These are phyloP conservation scores for Cnidoscolus chayamansa DNA, from an alignment of 441 rosid species.

Conservation along the genomic window DNA sequence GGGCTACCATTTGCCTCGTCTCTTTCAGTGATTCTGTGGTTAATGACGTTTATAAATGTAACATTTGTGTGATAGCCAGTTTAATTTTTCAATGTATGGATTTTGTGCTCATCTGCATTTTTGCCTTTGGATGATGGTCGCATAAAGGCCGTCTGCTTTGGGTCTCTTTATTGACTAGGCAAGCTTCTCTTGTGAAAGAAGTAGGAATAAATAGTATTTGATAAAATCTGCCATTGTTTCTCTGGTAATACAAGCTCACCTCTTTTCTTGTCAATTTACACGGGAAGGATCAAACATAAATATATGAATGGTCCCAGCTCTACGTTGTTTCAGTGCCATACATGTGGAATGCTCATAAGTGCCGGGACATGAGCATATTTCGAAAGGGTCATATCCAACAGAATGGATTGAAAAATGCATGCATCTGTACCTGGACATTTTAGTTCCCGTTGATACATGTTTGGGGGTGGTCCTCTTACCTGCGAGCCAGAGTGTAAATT, in stretches of 20 bases:
- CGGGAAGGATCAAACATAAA: background rate
- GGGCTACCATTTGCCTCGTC: constrained; percentile 13
- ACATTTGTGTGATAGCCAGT: constrained; percentile 14
- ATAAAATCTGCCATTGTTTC: background rate
- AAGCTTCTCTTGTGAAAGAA: constrained; percentile 2
- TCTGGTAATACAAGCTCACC: too few relatives aligned
- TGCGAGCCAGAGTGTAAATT: too few relatives aligned
- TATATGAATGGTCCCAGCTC: background rate
- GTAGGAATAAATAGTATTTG: background rate
- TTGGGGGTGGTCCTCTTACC: too few relatives aligned
- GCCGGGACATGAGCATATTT: background rate
- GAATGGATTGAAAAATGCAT: background rate
- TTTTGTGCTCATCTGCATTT: background rate
- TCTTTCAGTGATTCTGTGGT: constrained; percentile 16
- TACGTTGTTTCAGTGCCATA: background rate
- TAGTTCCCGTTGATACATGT: too few relatives aligned
- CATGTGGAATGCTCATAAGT: constrained; percentile 1
- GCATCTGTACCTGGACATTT: background rate
- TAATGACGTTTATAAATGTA: constrained; percentile 14
- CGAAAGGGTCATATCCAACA: background rate
- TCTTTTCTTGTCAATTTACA: too few relatives aligned
- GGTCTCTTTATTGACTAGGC: background rate
- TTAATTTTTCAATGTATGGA: background rate
- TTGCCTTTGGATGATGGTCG: background rate
- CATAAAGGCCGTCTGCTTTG: background rate